phyloP scores from a whole-genome alignment of 306 rosid species.

The Castanea crenata region DNA sequence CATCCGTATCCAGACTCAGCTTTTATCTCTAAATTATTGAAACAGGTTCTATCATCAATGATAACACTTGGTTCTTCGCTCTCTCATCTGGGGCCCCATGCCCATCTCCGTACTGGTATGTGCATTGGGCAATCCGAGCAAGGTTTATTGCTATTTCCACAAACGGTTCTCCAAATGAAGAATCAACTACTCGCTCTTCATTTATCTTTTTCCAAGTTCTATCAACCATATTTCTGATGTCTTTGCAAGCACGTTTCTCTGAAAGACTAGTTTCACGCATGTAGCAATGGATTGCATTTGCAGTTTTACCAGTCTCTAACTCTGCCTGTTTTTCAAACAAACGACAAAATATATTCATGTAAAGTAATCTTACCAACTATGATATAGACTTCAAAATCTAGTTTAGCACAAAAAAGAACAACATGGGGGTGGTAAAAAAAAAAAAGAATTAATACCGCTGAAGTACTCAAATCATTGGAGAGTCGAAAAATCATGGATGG shows the following conservation, averaged over 20 bases:
- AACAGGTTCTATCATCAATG: constrained; percentile 47
- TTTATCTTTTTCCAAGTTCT: constrained; percentile 53
- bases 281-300: constrained; percentile 40
- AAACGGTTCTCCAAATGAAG: constrained; percentile 37
- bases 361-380: neutral
- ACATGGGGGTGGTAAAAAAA: too few species aligned
- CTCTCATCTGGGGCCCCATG: constrained; percentile 41
- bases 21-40: neutral
- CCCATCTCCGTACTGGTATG: constrained; percentile 55
- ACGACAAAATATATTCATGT: neutral
- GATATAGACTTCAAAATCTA: neutral
- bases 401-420: neutral
- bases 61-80: constrained; percentile 27
- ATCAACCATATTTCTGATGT: constrained; percentile 20
- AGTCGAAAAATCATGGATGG: constrained; percentile 55
- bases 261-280: constrained; percentile 25
- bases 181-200: constrained; percentile 19
- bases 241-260: constrained; percentile 25
- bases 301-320: constrained; percentile 52
- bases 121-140: constrained; percentile 49
- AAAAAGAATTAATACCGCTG: constrained; percentile 17
- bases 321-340: constrained; percentile 37
- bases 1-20: too few species aligned
- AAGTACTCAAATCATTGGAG: constrained; percentile 57
- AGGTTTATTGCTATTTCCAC: constrained; percentile 37